A percentile compares a stretch with the other conserved stretches of the same genome.
These are phyloP conservation scores for Daldinia grandis DNA, from an alignment of 495 filamentous ascomycete species.

Conservation along the genomic window DNA sequence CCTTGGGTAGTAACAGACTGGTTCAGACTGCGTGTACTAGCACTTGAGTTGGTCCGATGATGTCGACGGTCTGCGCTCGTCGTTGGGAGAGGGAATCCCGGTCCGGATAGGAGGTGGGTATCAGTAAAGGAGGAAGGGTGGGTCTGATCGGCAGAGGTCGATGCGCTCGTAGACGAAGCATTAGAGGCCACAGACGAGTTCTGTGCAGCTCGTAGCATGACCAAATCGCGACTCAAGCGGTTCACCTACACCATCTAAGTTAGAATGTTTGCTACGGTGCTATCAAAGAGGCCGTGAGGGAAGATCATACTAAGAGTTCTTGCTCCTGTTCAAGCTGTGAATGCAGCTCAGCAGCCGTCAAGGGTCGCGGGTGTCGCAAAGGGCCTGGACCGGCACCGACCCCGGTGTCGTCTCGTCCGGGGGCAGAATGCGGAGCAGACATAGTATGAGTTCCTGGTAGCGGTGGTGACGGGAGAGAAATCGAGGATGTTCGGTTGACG, in stretches of 20 bases:
- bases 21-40: conserved; percentile 67
- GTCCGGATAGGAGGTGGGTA: conserved; percentile 44
- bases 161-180: conserved; percentile 71
- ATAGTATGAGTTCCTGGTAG: conserved; percentile 55
- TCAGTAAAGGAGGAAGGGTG: conserved; percentile 48
- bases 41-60: conserved; percentile 55
- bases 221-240: conserved; percentile 86
- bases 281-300: not conserved
- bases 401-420: conserved; percentile 61
- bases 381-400: conserved; percentile 72
- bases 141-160: conserved; percentile 49
- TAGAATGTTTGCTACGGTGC: conserved; percentile 6
- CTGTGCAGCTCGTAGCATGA: conserved; percentile 76
- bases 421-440: conserved; percentile 34
- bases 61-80: conserved; percentile 49
- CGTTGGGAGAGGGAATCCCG: conserved; percentile 52
- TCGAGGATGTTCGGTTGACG: conserved; percentile 57
- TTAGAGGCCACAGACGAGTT: conserved; percentile 85
- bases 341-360: conserved; percentile 88
- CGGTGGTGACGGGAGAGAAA: conserved; percentile 61
- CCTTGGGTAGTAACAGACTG: conserved; percentile 50
- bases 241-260: conserved; percentile 70
- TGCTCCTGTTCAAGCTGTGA: conserved; percentile 90
- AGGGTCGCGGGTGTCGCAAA: conserved; percentile 80
- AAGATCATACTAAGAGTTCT: conserved; percentile 81